A percentile compares a stretch with the other conserved stretches of the same genome.
phyloP scores from a whole-genome alignment of 2,329 filamentous ascomycete species.

The Alternaria rosae region DNA sequence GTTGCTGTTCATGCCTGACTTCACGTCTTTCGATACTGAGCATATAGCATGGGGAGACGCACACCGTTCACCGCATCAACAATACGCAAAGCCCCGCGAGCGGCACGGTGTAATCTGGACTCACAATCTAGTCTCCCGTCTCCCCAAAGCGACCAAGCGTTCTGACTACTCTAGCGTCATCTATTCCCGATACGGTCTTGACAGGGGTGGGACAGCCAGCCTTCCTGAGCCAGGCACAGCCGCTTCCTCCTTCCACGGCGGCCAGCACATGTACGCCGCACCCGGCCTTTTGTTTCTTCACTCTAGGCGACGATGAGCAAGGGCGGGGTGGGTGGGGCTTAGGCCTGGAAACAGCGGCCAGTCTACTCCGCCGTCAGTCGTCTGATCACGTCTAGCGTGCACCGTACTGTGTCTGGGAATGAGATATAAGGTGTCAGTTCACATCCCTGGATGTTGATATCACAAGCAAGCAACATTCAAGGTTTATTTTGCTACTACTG shows the following conservation, averaged over 20 bases:
- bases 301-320: neutral
- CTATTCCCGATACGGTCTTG: neutral
- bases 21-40: neutral
- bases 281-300: neutral
- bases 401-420: neutral
- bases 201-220: conserved; percentile 6
- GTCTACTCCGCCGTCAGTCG: conserved; percentile 1
- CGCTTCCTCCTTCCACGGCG: neutral
- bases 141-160: neutral
- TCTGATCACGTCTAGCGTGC: conserved; percentile 10
- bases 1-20: neutral
- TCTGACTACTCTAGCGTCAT: neutral
- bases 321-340: neutral
- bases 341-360: conserved; percentile 1
- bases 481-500: neutral
- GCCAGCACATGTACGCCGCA: conserved; percentile 4
- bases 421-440: conserved; percentile 5
- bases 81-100: neutral
- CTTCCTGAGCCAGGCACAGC: conserved; percentile 11
- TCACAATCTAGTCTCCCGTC: neutral
- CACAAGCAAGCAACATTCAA: neutral
- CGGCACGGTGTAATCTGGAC: neutral
- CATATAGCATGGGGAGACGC: neutral
- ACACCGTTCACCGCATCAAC: neutral
- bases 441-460: neutral